Evolutionary conservation across 2,329 filamentous ascomycete genomes (phyloP), one percentile per base, ranked within the genome.

Genomic region (Aschersonia sp.): DNA sequence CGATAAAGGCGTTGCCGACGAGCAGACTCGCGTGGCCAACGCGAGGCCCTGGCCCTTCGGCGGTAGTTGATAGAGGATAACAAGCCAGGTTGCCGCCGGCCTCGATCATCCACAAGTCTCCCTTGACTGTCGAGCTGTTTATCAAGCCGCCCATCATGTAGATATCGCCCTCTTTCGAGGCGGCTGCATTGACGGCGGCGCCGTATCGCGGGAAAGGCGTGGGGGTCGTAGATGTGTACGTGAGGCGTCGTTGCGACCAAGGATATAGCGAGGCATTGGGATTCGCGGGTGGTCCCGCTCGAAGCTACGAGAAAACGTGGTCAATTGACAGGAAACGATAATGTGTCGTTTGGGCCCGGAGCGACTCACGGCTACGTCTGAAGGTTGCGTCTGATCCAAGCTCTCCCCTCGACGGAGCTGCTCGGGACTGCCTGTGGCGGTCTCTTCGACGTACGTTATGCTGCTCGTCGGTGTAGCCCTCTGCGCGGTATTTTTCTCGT

Each of bases 71-170:
- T 48, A 98, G 79, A 30, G 89, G 90, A 62, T 94, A 94, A 65
- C 92, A 97, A 29, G 87, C 79, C 72, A 97, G 79, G 62, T 79
- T 89, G 7, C 82, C 83, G 46, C 84, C 88, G 51, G 88, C 87
- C 64, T 98, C 92, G 44, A 97, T 84, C 81, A 97, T 84, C 94
- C 94, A 98, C 44, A 98, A 67, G 67, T 98, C 92, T 44, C 92
- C 92, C 62, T 95, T 95, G 43, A 97, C 92, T 2, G 87, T 95
- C 39, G 88, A 86, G 55, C 90, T 90, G 60, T 94, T 90, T 58
- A 98, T 90, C 51, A 98, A 68, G 45, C 92, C 92, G 52, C 92
- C 92, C 89, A 98, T 97, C 59, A 98, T 76, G 59, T 97, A 98
- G 49, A 98, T 85, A 57, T 94, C 87, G 50, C 94, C 94, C 65